Evolutionary conservation across 352 stramenopile genomes (phyloP).

Genomic region (Globisporangium irregulare): DNA sequence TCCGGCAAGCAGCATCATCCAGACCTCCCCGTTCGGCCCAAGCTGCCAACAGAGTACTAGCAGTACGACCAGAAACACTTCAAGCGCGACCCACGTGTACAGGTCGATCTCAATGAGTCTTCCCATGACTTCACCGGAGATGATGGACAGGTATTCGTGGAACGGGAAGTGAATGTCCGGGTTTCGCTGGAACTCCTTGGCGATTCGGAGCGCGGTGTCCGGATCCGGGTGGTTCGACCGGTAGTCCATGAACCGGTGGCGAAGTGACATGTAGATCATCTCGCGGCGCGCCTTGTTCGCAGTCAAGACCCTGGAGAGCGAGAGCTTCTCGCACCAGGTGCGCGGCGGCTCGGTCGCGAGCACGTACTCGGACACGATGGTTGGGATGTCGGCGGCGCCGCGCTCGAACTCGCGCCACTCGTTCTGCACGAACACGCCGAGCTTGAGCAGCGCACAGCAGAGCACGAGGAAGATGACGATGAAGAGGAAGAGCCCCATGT

Average conservation of each 20-base stretch:
- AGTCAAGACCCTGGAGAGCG: constrained; percentile 24
- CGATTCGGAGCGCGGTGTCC: constrained; percentile 30
- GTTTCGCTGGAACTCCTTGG: constrained; percentile 67
- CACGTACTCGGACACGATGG: constrained; percentile 60
- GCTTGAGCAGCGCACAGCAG: constrained; percentile 54
- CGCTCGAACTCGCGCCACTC: constrained; percentile 77
- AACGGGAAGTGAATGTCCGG: constrained; percentile 58
- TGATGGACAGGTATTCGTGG: constrained; percentile 76
- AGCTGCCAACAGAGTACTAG: constrained; percentile 44
- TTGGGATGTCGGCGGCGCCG: constrained; percentile 42
- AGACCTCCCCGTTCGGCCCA: constrained; percentile 37
- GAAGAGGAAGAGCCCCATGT: constrained; percentile 83
- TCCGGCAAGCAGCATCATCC: constrained; percentile 34
- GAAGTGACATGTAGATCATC: constrained; percentile 62
- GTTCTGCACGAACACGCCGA: constrained; percentile 59
- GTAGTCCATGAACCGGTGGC: constrained; percentile 63
- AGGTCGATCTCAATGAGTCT: constrained; percentile 71
- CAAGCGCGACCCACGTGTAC: constrained; percentile 64
- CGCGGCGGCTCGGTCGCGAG: constrained; percentile 43
- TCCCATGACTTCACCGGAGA: constrained; percentile 73
- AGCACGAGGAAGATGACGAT: constrained; percentile 78
- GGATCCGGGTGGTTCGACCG: constrained; percentile 69
- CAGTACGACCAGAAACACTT: constrained; percentile 43
- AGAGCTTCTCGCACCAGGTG: constrained; percentile 36
- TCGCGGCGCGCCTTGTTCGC: constrained; percentile 45